phyloP scores from a whole-genome alignment of 352 stramenopile species.

The Globisporangium heterothallicum region DNA sequence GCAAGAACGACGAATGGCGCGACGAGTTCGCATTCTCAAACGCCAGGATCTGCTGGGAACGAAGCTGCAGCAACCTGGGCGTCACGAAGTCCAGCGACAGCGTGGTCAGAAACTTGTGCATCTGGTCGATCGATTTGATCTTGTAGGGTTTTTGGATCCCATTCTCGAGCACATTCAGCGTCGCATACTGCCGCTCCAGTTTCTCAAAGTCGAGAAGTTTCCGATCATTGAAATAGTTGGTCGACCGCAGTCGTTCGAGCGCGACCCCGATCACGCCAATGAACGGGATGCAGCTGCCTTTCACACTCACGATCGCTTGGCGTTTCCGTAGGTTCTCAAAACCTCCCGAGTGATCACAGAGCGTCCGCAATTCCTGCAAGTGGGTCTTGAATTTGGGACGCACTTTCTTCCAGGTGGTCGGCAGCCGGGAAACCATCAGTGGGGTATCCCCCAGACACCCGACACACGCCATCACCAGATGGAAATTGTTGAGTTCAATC shows the following conservation, averaged over 20 bases:
- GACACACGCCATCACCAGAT: constrained; percentile 76
- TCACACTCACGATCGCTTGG: constrained; percentile 37
- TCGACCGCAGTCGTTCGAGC: constrained; percentile 50
- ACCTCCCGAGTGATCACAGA: constrained; percentile 66
- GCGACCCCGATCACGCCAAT: constrained; percentile 66
- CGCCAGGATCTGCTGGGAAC: constrained; percentile 47
- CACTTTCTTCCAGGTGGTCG: constrained; percentile 69
- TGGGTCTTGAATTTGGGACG: constrained; percentile 61
- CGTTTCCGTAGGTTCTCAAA: constrained; percentile 67
- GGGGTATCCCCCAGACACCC: constrained; percentile 65
- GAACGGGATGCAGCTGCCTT: constrained; percentile 53
- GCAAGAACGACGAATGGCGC: constrained; percentile 10
- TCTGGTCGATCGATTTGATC: not conserved
- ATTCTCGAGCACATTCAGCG: constrained; percentile 45
- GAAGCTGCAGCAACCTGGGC: constrained; percentile 34
- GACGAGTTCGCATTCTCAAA: constrained; percentile 17
- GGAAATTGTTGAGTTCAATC: constrained; percentile 59
- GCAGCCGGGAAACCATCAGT: constrained; percentile 63
- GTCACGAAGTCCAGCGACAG: constrained; percentile 41
- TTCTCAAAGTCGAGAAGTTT: constrained; percentile 49
- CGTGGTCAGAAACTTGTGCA: constrained; percentile 32
- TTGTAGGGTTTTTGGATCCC: constrained; percentile 18
- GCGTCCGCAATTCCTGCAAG: constrained; percentile 44
- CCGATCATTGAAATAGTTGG: constrained; percentile 35
- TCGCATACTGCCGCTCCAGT: constrained; percentile 50